These are phyloP conservation scores for Gossypium stocksii DNA, from an alignment of 345 rosid genomes.

Conservation along the genomic window DNA sequence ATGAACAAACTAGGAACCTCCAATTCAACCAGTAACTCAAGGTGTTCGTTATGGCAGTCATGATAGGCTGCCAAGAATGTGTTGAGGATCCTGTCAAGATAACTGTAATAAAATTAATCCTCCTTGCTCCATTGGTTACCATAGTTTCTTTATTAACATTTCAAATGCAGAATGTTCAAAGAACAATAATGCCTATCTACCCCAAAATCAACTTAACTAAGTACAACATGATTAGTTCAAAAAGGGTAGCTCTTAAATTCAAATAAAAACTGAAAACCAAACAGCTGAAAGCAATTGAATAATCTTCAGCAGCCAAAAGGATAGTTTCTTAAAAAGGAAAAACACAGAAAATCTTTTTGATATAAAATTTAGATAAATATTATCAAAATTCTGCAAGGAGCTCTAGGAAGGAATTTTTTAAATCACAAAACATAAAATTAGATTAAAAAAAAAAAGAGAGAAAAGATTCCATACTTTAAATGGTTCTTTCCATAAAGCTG, in stretches of 20 bases:
- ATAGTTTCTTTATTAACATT: slow-evolving; percentile 10
- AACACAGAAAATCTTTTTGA: background rate
- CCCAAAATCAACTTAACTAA: background rate
- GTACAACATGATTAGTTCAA: background rate
- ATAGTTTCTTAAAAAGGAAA: background rate
- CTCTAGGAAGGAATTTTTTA: background rate
- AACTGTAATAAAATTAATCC: slow-evolving; percentile 36
- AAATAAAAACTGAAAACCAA: background rate
- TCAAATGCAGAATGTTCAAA: background rate
- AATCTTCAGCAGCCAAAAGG: background rate
- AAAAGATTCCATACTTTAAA: slow-evolving; percentile 15
- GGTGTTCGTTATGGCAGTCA: slow-evolving; percentile 54
- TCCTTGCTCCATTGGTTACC: slow-evolving; percentile 21
- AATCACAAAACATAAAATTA: background rate
- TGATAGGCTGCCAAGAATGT: slow-evolving; percentile 51
- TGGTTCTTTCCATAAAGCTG: slow-evolving; percentile 4
- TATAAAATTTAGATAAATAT: background rate
- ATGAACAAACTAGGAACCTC: slow-evolving; percentile 69
- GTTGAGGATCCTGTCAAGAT: slow-evolving; percentile 51
- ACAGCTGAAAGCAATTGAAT: background rate
- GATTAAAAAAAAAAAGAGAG: background rate
- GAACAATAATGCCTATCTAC: background rate
- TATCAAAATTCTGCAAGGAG: background rate
- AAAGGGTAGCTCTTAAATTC: background rate
- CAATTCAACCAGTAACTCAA: slow-evolving; percentile 86